phyloP scores from a whole-genome alignment of 495 filamentous ascomycete genomes.

The Daldinia childiae region DNA sequence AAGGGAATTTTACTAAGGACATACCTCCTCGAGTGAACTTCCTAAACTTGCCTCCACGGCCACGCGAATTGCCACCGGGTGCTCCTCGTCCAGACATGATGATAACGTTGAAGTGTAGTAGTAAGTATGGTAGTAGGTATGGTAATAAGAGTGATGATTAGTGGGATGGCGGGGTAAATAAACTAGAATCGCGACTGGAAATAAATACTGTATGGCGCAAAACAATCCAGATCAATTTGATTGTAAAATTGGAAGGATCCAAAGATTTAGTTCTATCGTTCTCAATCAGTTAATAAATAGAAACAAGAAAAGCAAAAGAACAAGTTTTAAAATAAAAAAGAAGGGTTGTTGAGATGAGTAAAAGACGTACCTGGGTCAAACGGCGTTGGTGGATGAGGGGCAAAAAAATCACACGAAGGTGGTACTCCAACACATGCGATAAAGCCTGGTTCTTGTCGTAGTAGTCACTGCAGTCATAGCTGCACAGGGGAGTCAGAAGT shows the following conservation, averaged over 20 bases:
- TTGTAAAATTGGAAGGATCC: background rate
- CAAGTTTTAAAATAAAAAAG: conserved; percentile 13
- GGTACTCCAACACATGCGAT: background rate
- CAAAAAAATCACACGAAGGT: conserved; percentile 25
- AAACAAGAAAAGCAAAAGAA: background rate
- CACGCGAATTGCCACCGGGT: conserved; percentile 64
- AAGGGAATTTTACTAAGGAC: conserved; percentile 37
- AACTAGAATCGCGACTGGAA: conserved; percentile 3
- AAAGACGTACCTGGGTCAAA: conserved; percentile 22
- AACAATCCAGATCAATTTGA: background rate
- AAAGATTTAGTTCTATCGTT: too few species aligned
- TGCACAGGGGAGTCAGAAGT: conserved; percentile 32
- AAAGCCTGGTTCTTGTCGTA: background rate
- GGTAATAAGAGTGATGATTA: conserved; percentile 20
- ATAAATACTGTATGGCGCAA: background rate
- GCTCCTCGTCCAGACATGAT: conserved; percentile 70
- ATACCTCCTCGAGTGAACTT: conserved; percentile 92
- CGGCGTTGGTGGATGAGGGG: conserved; percentile 20
- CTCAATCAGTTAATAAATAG: background rate
- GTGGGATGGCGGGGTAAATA: conserved; percentile 28
- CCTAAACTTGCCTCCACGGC: conserved; percentile 90
- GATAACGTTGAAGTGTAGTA: background rate
- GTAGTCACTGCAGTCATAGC: conserved; percentile 11
- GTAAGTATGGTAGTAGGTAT: too few species aligned
- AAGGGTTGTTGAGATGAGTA: conserved; percentile 3